These are phyloP conservation scores for Aphanocladium album DNA, from an alignment of 2,329 filamentous ascomycete species.

Conservation along the genomic window DNA sequence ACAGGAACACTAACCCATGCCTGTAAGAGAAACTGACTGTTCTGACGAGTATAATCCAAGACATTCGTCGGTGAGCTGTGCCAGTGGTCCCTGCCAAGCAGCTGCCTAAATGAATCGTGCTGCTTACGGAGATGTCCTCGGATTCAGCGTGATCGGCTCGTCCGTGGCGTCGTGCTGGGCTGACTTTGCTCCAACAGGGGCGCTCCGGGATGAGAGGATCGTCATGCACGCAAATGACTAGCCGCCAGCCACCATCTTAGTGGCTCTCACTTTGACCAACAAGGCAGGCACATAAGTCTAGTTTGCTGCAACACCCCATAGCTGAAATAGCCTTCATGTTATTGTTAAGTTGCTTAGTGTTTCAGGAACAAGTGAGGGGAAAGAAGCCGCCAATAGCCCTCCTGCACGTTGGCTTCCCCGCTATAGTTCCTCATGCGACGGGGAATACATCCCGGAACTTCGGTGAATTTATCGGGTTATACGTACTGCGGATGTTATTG, in stretches of 20 bases:
- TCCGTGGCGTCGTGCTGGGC: not conserved
- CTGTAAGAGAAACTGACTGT: not conserved
- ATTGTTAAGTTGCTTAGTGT: not conserved
- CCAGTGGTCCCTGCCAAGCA: not conserved
- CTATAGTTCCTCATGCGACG: too few species aligned
- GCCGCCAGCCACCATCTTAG: not conserved
- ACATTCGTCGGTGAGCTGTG: not conserved
- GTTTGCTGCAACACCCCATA: not conserved
- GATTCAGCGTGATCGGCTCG: not conserved
- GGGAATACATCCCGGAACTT: too few species aligned
- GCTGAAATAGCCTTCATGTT: not conserved
- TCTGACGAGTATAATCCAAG: not conserved
- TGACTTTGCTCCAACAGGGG: not conserved
- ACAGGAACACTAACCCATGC: not conserved
- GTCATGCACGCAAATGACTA: not conserved
- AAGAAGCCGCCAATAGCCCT: not conserved
- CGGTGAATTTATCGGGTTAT: too few species aligned
- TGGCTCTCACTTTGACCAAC: not conserved
- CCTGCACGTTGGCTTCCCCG: not conserved
- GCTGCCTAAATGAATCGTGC: not conserved
- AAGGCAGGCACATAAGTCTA: not conserved
- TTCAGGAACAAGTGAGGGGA: not conserved
- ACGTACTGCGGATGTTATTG: too few species aligned
- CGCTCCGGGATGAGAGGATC: not conserved
- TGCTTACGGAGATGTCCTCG: not conserved